Evolutionary conservation across 2,329 filamentous ascomycete genomes (phyloP), one percentile per base, ranked within the genome.

Genomic region (Phialophora tarda): DNA sequence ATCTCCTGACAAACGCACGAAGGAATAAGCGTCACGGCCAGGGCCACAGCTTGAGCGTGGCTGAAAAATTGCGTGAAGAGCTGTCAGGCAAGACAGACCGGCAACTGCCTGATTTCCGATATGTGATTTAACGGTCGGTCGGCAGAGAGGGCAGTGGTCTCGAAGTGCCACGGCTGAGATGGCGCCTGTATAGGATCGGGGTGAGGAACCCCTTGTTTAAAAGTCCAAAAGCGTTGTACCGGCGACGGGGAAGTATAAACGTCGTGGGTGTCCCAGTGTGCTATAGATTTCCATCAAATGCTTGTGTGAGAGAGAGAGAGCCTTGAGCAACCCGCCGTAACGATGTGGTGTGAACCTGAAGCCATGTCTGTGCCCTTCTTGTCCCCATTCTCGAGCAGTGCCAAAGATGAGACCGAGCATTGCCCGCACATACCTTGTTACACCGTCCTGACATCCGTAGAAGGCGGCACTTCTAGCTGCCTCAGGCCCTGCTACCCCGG

Each of bases 81-180:
- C 61, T 77, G 47, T 75, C 76, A 28, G 75, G 75, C 64, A 76
- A 74, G 72, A 78, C 77, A 17, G 77, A 78, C 50, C 65, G 71
- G 32, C 75, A 78, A 64, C 76, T 78, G 14, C 68, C 73, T 32
- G 76, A 73, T 62, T 78, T 78, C 65, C 67, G 77, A 58, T 78
- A 78, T 71, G 68, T 76, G 28, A 50, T 76, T 21, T 76, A 69
- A 67, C n/a, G 21, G 1, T 17, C 21, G 34, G 30, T 30, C 7
- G 7, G 30, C 30, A 8, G 34, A 58, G 41, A 17, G 26, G 4
- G 23, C 44, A 23, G 24, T 47, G 55, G 26, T n/a, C 41, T 28
- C 34, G n/a, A 41, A 6, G 10, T 17, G 34, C 44, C 23, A 6
- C 8, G 44, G 10, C 7, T n/a, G 44, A 48, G 44, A n/a, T 48